Evolutionary conservation across 2,329 filamentous ascomycete genomes (phyloP).

Genomic region (Paraphoma sp.): DNA sequence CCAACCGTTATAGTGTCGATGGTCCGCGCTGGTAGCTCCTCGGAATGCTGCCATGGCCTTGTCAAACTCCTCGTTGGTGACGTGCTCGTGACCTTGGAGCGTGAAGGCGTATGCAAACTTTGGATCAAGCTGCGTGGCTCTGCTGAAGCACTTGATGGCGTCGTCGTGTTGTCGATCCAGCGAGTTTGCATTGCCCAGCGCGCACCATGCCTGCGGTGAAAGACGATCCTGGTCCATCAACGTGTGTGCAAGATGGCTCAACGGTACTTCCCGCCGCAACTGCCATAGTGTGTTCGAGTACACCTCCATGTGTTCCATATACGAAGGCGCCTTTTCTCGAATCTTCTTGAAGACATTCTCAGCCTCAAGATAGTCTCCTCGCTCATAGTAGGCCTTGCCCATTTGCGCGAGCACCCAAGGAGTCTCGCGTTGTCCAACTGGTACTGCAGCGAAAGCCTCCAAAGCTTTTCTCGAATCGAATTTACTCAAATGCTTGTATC

Average conservation of each 20-base stretch:
- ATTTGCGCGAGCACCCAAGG: conserved; percentile 93
- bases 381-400: conserved; percentile 90
- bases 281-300: conserved; percentile 99
- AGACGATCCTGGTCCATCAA: conserved; percentile 85
- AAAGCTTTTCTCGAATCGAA: conserved; percentile 83
- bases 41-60: conserved; percentile 90
- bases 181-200: conserved; percentile 93
- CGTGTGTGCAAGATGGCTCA: conserved; percentile 91
- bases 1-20: conserved; percentile 96
- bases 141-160: conserved; percentile 91
- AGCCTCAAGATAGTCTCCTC: conserved; percentile 82
- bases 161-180: conserved; percentile 92
- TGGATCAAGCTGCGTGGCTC: conserved; percentile 87
- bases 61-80: conserved; percentile 96
- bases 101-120: conserved; percentile 96
- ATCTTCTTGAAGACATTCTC: conserved; percentile 86
- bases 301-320: conserved; percentile 94
- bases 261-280: conserved; percentile 86
- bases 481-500: conserved; percentile 77
- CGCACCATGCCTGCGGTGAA: conserved; percentile 95
- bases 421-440: conserved; percentile 80
- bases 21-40: conserved; percentile 82
- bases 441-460: conserved; percentile 73
- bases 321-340: conserved; percentile 78
- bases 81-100: conserved; percentile 92